Evolutionary conservation across 1,139 yeast species (phyloP).

Genomic region (Yamadazyma sp.): DNA sequence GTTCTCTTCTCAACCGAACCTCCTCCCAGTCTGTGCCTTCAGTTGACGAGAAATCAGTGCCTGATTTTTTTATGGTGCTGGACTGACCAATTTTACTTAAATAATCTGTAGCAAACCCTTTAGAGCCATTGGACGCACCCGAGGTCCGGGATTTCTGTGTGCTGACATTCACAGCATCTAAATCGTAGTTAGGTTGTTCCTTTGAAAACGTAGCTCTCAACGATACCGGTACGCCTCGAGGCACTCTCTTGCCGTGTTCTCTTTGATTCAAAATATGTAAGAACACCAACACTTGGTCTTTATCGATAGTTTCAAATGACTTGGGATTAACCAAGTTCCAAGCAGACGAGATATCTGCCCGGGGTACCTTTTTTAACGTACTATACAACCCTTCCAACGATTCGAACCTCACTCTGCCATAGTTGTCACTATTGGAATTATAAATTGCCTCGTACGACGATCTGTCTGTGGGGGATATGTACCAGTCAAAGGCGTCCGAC

Average conservation of each 20-base stretch:
- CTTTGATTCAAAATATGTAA: constrained; percentile 90
- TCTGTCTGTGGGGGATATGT: constrained; percentile 86
- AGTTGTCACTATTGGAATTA: constrained; percentile 69
- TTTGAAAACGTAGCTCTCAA: constrained; percentile 89
- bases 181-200: constrained; percentile 75
- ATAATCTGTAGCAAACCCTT: constrained; percentile 41
- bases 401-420: constrained; percentile 80
- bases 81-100: constrained; percentile 46
- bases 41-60: constrained; percentile 74
- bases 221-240: constrained; percentile 92
- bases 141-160: constrained; percentile 13
- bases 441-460: constrained; percentile 77
- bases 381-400: constrained; percentile 68
- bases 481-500: constrained; percentile 87
- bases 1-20: constrained; percentile 76
- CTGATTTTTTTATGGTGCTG: constrained; percentile 53
- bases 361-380: constrained; percentile 71
- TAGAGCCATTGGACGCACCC: constrained; percentile 17
- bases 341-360: constrained; percentile 84
- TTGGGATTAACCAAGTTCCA: constrained; percentile 96
- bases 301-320: constrained; percentile 82
- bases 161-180: constrained; percentile 27
- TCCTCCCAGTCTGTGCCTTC: constrained; percentile 87
- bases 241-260: constrained; percentile 82
- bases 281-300: constrained; percentile 87